Base-by-base conservation (phyloP, 306 rosid species). In the Vigna unguiculata region DNA sequence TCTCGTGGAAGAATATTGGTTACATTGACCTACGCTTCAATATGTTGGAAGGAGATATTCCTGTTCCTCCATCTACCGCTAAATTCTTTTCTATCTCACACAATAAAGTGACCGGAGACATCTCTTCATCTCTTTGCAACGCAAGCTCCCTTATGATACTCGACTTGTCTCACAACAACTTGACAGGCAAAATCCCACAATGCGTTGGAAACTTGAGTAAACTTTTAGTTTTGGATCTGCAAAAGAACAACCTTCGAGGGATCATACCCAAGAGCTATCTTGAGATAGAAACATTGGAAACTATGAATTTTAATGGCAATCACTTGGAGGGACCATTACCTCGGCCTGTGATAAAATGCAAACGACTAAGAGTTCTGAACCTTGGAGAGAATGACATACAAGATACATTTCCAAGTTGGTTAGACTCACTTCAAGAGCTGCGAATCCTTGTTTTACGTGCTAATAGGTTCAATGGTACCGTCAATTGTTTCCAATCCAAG, bases 391-490 rank as follows among this genome's bases (percentile, higher is more conserved):
- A 83, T 54, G 63, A 38, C 1, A 40, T 83, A 6, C 17, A 30
- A 5, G 79, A 71, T 11, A 4, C 72, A 13, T 85, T 73, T 57
- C 81, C 81, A 0, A 6, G 12, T 34, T 80, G 85, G 83, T 19
- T 86, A 45, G 79, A 77, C 22, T 9, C 79, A 7, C 76, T 83
- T 20, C 65, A 78, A 1, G 4, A 68, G 24, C 43, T 83, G 0
- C 72, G 45, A 16, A 83, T 80, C 67, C 87, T 86, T 25, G 36
- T 73, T 54, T 55, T 86, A 34, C 46, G 79, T 14, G 74, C 78
- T n/a, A 86, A 83, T 5, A 81, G 2, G 41, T 77, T 86, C 49
- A 24, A 54, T 64, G 87, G 85, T 61, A 21, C 17, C 40, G 72
- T 82, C 11, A 20, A 11, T 3, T 5, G 51, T 36, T 30, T 77